A percentile compares a stretch with the other conserved stretches of the same genome.
Conservation (phyloP, 192 early-diverging fungal species). For the Rhizoclosmatium globosum region DNA sequence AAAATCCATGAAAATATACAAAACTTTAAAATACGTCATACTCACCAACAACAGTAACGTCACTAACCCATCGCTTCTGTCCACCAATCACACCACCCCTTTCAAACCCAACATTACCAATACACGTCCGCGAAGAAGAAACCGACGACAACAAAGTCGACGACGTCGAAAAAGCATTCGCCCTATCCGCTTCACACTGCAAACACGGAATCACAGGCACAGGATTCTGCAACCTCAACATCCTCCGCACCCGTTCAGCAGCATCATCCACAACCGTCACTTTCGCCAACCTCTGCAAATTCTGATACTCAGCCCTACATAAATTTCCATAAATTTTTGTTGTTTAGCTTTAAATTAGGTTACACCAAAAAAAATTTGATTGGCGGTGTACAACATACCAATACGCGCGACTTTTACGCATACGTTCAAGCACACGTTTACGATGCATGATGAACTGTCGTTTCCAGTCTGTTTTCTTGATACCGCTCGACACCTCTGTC, state of each 20-base stretch:
- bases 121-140: no score
- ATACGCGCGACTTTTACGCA: constrained; percentile 26
- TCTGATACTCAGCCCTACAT: constrained; percentile 20
- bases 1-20: no score
- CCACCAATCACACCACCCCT: no score
- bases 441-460: constrained; percentile 15
- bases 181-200: constrained; percentile 7
- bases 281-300: neutral
- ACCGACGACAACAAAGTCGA: no score
- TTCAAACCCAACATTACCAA: no score
- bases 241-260: neutral
- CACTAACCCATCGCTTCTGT: no score
- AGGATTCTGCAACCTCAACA: neutral
- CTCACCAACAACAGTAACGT: no score
- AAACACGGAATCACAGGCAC: constrained; percentile 16
- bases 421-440: constrained; percentile 4
- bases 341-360: neutral
- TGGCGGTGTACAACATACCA: neutral
- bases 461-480: constrained; percentile 11
- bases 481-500: neutral
- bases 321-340: neutral
- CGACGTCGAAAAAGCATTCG: neutral
- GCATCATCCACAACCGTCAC: neutral
- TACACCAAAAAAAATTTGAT: neutral
- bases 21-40: no score